A percentile compares a stretch with the other conserved stretches of the same genome.
These are phyloP conservation scores for Pulveroboletus sp. DNA, from an alignment of 768 basidiomycete genomes.

Conservation along the genomic window DNA sequence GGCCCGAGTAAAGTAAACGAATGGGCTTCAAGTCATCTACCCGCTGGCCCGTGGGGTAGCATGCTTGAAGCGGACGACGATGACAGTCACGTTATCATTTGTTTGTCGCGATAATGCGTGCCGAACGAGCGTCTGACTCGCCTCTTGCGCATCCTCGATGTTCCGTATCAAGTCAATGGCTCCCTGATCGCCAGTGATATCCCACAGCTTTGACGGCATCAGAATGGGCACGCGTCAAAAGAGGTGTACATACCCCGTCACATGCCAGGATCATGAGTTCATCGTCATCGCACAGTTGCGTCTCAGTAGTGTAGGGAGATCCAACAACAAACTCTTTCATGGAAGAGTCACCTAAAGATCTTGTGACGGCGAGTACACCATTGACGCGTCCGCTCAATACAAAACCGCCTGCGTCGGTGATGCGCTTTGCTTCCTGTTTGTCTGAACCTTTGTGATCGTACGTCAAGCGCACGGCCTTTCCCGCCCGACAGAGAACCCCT, in stretches of 20 bases:
- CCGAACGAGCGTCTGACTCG: conserved; percentile 71
- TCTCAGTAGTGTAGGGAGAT: conserved; percentile 97
- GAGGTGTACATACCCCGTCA: conserved; percentile 73
- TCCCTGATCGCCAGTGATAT: conserved; percentile 85
- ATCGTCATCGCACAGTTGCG: conserved; percentile 82
- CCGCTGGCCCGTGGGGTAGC: conserved; percentile 7
- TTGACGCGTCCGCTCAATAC: conserved; percentile 99
- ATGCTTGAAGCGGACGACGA: conserved; percentile 79
- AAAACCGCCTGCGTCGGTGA: conserved; percentile 96
- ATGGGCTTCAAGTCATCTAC: conserved; percentile 1
- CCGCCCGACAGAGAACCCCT: conserved; percentile 86
- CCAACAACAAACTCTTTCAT: conserved; percentile 99
- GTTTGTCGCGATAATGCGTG: conserved; percentile 87
- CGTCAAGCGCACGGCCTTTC: conserved; percentile 87
- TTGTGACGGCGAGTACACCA: conserved; percentile 93
- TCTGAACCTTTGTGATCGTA: conserved; percentile 99
- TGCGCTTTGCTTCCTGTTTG: conserved; percentile 94
- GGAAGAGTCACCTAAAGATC: conserved; percentile 91
- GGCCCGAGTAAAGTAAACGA: neutral
- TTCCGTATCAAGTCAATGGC: conserved; percentile 82
- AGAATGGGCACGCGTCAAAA: neutral
- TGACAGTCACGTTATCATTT: conserved; percentile 89
- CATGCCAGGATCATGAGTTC: conserved; percentile 96
- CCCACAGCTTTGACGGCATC: conserved; percentile 73
- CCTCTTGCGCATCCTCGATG: conserved; percentile 73